phyloP scores from a whole-genome alignment of 148 eudicot species.

The Cornus florida region DNA sequence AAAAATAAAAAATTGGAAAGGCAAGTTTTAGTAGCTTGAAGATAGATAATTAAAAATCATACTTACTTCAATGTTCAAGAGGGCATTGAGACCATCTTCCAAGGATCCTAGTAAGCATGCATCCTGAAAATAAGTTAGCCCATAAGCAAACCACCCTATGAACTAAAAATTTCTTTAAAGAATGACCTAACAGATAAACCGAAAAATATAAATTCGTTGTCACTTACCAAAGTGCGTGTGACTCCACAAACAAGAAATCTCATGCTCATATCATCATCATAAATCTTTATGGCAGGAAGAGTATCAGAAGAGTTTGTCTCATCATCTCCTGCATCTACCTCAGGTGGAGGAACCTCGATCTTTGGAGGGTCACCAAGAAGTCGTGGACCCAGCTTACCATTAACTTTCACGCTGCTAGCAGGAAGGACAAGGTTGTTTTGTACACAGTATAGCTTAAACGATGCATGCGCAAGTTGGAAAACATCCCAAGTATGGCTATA shows the following conservation, averaged over 20 bases:
- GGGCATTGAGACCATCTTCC: slow-evolving; percentile 93
- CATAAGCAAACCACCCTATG: slow-evolving; percentile 17
- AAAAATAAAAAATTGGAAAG: neutral
- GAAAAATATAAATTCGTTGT: neutral
- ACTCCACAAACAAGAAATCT: slow-evolving; percentile 84
- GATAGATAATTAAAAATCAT: slow-evolving; percentile 3
- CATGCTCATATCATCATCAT: slow-evolving; percentile 75
- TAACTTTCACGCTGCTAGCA: slow-evolving; percentile 27
- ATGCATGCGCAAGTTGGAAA: slow-evolving; percentile 87
- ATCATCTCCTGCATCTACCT: slow-evolving; percentile 55
- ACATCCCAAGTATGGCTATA: slow-evolving; percentile 94
- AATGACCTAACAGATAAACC: slow-evolving; percentile 16
- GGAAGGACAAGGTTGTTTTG: slow-evolving; percentile 61
- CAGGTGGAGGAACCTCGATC: slow-evolving; percentile 61
- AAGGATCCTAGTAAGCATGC: slow-evolving; percentile 62
- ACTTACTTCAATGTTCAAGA: slow-evolving; percentile 91
- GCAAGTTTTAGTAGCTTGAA: neutral
- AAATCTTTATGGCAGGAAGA: slow-evolving; percentile 77
- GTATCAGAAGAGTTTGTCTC: slow-evolving; percentile 57
- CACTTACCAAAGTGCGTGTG: slow-evolving; percentile 64
- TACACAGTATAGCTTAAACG: slow-evolving; percentile 73
- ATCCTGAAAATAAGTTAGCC: slow-evolving; percentile 53
- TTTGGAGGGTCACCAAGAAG: slow-evolving; percentile 86
- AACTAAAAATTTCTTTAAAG: neutral
- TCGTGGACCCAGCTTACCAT: slow-evolving; percentile 58